Base-by-base conservation (phyloP, 768 basidiomycete genomes). In the Amanita rimosa region DNA sequence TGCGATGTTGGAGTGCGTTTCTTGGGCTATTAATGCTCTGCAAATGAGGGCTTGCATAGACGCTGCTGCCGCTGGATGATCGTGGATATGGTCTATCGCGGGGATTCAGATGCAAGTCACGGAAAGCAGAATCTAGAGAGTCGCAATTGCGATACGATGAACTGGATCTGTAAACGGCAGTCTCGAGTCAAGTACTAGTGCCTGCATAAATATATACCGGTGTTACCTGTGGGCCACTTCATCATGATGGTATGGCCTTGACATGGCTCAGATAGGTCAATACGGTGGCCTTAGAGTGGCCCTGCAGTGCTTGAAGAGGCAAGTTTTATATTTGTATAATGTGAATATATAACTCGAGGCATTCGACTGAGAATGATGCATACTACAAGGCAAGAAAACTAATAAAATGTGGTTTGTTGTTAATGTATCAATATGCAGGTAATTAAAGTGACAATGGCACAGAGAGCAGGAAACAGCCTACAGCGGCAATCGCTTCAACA, bases 381-480 rank as follows among this genome's bases (percentile, higher is more conserved):
- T 48, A 48, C 46, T 48, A 40, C 37, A 39, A 10, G 26, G 21
- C 34, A 36, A 44, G 19, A 44, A 33, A 19, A 42, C 37, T 29
- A 42, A 49, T 41, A 42, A 49, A n/a, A 42, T 33, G 38, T 33
- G 26, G 29, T 49, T 33, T 49, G 41, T 19, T 49, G 17, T 14
- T 33, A 45, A 27, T 35, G 27, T 50, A 45, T 37, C 43, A 50
- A 33, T 50, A 50, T 44, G 49, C 49, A 24, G 44, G 14, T 50
- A 50, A 44, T 24, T 14, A 29, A 29, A 29, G 10, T 29, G 29
- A 11, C 29, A 29, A 29, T 14, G 49, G 38, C 36, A 44, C 39
- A 34, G 13, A 44, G 26, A 39, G 34, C 36, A 38, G n/a, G 26
- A 16, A 50, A 50, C 44, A 37, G 14, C 41, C 29, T 22, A 48